Evolutionary conservation across 1,284 basidiomycete genomes (phyloP), one percentile per base, ranked within the genome.

Genomic region (Naganishia albida): DNA sequence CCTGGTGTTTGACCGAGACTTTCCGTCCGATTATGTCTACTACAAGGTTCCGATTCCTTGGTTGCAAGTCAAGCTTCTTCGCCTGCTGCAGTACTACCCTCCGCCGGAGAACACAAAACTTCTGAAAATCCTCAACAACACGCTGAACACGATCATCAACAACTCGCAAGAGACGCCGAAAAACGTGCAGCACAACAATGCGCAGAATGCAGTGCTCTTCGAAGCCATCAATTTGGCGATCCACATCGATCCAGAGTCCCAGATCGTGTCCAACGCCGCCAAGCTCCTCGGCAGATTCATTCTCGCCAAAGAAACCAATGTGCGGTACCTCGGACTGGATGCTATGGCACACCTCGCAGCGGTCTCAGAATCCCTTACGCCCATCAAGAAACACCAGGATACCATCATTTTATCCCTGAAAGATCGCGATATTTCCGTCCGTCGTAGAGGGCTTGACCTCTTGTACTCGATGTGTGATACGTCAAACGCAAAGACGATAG

Each of bases 391-490:
- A 75, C 95, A 99, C 74, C 94, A 98, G 78, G 88, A 87, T 65
- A 97, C 93, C 23, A 98, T 99, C 77, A 95, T 98, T 66, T 81
- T 93, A 25, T 93, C 91, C 13, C 83, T 99, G 26, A 87, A 93
- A 48, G 96, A 99, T 81, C 92, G 93, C 74, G 96, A 99, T 77
- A 98, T 99, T 66, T 95, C 92, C 38, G 94, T 99, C 51, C 87
- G 96, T 44, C 83, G 96, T 63, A 85, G 96, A 65, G 96, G 93
- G 1, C 83, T 99, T 55, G 96, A 99, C 80, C 83, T 99, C 55
- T 83, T 99, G 15, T 99, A 98, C 81, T 96, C 93, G 78, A 98
- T 99, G 95, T 99, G 96, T 80, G 96, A 99, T 76, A 85, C 88
- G 18, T 88, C 91, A 72, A 99, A 98, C 80, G 91, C 94, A 16